Evolutionary conservation across 78 protist species (phyloP).

Genomic region (Ministeria vibrans): DNA sequence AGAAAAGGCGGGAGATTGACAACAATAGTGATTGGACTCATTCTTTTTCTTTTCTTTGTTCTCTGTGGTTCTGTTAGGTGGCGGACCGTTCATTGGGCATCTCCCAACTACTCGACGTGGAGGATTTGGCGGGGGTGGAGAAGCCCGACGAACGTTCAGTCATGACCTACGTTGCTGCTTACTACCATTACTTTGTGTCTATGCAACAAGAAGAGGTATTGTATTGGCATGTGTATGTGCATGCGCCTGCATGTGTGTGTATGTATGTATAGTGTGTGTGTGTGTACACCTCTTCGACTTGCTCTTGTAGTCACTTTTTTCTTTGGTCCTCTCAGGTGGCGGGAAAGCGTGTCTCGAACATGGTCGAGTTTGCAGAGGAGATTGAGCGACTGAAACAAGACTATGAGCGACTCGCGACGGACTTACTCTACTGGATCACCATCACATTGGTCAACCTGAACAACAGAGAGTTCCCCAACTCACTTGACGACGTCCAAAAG

Average conservation of each 20-base stretch:
- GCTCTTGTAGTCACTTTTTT: not conserved
- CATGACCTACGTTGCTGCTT: constrained; percentile 56
- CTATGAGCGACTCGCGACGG: not conserved
- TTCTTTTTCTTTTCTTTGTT: not conserved
- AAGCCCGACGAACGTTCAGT: constrained; percentile 62
- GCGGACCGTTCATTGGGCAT: constrained; percentile 24
- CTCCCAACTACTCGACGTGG: constrained; percentile 15
- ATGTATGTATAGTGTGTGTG: not conserved
- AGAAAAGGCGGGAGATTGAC: not conserved
- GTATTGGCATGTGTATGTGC: too few species aligned
- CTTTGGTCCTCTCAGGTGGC: not conserved
- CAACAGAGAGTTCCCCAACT: not conserved
- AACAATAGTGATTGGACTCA: not conserved
- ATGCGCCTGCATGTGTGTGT: not conserved
- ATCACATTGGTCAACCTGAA: not conserved
- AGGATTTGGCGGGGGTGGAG: not conserved
- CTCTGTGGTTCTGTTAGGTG: not conserved
- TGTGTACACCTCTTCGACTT: not conserved
- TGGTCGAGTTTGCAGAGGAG: not conserved
- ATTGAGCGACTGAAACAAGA: not conserved
- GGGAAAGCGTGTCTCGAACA: not conserved
- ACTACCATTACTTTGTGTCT: constrained; percentile 28
- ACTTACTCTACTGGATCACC: not conserved
- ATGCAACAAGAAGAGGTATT: not conserved
- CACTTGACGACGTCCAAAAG: not conserved